Base-by-base conservation (phyloP, 352 stramenopile genomes). In the Plasmopara muralis region DNA sequence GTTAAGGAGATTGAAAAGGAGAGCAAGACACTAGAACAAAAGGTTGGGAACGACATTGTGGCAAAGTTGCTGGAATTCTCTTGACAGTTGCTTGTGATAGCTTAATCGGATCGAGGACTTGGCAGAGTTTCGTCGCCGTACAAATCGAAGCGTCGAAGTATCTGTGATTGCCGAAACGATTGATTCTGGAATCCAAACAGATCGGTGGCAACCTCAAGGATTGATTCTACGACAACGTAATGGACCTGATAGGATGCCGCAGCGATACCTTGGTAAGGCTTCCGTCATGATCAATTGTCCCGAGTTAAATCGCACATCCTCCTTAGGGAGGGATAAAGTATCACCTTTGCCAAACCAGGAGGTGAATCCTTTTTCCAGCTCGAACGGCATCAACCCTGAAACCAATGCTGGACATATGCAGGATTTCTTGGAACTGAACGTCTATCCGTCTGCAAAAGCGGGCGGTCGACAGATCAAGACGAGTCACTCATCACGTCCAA, bases 221-320 rank as follows among this genome's bases (percentile, higher is more conserved):
- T 49, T 90, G 5, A 80, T 87, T 41, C 49, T 90, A 35, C 71
- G 75, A 6, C 77, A 90, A 35, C 77, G 80, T 4, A 90, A 90
- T 56, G 72, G 68, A 4, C 62, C 67, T 2, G 68, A 87, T 20
- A 62, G 74, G n/a, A 80, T 85, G 62, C 77, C 80, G 7, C 80
- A 91, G 47, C 62, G 72, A 5, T 89, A 77, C 42, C 53, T 90
- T 5, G 80, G 80, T 13, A 87, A 85, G 47, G 66, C 75, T 12
- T 86, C 77, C 0, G 73, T 90, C 28, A 77, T 83, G 57, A 83
- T 88, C 38, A 62, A 77, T 29, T 90, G 72, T 50, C 77, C 77
- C 8, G 75, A 84, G 37, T 50, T 89, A 37, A 70, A 15, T 37
- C 55, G 49, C 1, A 12, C 66, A 18, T 51, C 47, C 10, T 57